Evolutionary conservation across 2,329 filamentous ascomycete species (phyloP), one percentile per base, ranked within the genome.

Genomic region (Orbilia blumenaviensis): DNA sequence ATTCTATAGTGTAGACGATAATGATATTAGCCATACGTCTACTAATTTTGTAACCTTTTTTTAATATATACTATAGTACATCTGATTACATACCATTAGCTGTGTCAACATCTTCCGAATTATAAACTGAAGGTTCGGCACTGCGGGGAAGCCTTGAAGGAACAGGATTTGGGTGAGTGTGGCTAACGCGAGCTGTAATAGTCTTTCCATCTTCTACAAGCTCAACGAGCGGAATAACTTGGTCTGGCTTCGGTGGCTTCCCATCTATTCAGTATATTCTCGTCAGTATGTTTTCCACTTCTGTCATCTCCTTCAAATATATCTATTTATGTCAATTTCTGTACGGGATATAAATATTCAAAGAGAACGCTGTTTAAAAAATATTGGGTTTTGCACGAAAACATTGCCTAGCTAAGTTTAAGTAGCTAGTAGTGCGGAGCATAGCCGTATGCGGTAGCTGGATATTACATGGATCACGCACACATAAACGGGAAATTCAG

Each of bases 121-220:
- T 23, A 14, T 58, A 34, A n/a, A 2, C 38, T 1, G 1, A n/a
- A n/a, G 41, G 23, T 16, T 67, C 52, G 27, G 29, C 10, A 34
- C 61, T 29, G 23, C 42, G 58, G 6, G 32, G 41, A 21, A 32
- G 12, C n/a, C 44, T 68, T 14, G 2, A 18, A 36, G 56, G 46
- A 48, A 48, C 27, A 58, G 27, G 54, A n/a, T 42, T 46, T n/a
- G 50, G 41, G 36, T 76, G 72, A 38, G 27, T 58, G 61, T 76
- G 72, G 46, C 41, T 69, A 8, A 66, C 48, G 21, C 72, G 72
- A 34, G 23, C 56, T 7, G 48, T 60, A 18, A 50, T 23, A n/a
- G 50, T 50, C 21, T 32, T 44, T 10, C 72, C 72, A 5, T 76
- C 58, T 0, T 46, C 32, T 48, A 42, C 32, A 18, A 50, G 44